Percentiles rank a stretch among this genome's conserved stretches.
Conservation (phyloP, 2,329 filamentous ascomycete genomes). For the Colletotrichum plurivorum region DNA sequence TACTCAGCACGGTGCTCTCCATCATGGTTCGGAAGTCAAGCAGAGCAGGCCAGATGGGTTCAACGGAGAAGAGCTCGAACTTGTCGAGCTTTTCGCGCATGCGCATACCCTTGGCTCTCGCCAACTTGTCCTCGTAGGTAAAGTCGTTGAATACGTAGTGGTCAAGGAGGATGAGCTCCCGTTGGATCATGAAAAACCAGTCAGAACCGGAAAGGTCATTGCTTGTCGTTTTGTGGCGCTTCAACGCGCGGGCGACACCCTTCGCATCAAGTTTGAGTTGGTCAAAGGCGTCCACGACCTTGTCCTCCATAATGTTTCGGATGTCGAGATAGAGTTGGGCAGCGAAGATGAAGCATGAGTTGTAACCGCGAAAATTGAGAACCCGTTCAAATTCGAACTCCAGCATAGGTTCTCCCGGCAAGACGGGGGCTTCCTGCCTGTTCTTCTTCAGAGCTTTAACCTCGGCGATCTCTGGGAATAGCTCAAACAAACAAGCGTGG, state of each 20-base stretch:
- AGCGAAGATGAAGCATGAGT: constrained; percentile 4
- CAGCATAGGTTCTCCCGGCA: neutral
- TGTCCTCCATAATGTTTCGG: constrained; percentile 11
- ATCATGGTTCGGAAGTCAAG: neutral
- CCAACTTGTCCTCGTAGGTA: neutral
- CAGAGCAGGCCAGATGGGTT: constrained; percentile 13
- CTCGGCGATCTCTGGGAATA: constrained; percentile 6
- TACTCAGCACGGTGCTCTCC: neutral
- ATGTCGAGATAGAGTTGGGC: constrained; percentile 13
- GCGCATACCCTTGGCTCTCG: constrained; percentile 2
- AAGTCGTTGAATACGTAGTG: neutral
- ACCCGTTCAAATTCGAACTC: constrained; percentile 7
- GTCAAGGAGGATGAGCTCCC: neutral
- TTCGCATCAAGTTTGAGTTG: neutral
- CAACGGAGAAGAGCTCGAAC: neutral
- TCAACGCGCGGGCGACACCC: neutral
- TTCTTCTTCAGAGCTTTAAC: neutral
- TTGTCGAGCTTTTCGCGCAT: neutral
- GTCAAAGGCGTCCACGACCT: constrained; percentile 6
- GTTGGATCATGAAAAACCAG: neutral
- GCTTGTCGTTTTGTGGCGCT: neutral
- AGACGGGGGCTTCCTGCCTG: neutral
- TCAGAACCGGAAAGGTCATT: neutral
- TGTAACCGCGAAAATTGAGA: neutral
- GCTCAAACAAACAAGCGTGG: neutral